phyloP scores from a whole-genome alignment of 768 basidiomycete species.

The Pleurotus citrinopileatus region DNA sequence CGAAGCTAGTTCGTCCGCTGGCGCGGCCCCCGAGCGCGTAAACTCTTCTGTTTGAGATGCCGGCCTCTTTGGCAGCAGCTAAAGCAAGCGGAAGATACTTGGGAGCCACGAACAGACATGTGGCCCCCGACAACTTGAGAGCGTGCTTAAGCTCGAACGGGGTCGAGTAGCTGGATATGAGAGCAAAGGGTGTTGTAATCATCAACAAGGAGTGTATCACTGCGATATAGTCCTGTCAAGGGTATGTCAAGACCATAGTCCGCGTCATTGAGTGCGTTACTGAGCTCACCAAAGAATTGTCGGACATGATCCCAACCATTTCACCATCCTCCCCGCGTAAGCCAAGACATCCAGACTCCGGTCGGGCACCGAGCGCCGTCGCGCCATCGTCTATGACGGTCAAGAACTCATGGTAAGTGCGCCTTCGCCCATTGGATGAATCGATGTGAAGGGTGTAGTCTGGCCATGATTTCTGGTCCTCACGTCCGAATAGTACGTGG shows the following conservation, averaged over 20 bases:
- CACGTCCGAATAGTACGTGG: constrained; percentile 50
- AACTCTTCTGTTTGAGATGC: constrained; percentile 37
- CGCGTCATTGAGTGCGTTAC: not conserved
- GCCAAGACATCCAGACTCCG: constrained; percentile 53
- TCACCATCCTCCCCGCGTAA: constrained; percentile 45
- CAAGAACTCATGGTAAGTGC: constrained; percentile 46
- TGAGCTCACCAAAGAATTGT: constrained; percentile 60
- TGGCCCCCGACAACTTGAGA: constrained; percentile 43
- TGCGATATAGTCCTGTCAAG: constrained; percentile 51
- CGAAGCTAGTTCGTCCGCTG: constrained; percentile 38
- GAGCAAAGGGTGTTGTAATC: constrained; percentile 48
- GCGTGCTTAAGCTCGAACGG: constrained; percentile 52
- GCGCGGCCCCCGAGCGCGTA: constrained; percentile 42
- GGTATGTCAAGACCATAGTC: not conserved
- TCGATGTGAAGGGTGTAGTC: constrained; percentile 60
- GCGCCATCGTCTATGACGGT: constrained; percentile 51
- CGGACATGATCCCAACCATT: constrained; percentile 67
- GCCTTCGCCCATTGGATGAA: constrained; percentile 42
- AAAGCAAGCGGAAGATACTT: constrained; percentile 39
- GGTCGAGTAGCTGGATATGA: constrained; percentile 55
- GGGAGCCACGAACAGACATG: constrained; percentile 53
- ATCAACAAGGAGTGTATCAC: constrained; percentile 47
- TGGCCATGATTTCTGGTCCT: constrained; percentile 52
- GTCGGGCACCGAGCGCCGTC: constrained; percentile 51
- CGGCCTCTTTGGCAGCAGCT: constrained; percentile 32